Base-by-base conservation (phyloP, 371 early-diverging fungal genomes). In the Apophysomyces elegans region DNA sequence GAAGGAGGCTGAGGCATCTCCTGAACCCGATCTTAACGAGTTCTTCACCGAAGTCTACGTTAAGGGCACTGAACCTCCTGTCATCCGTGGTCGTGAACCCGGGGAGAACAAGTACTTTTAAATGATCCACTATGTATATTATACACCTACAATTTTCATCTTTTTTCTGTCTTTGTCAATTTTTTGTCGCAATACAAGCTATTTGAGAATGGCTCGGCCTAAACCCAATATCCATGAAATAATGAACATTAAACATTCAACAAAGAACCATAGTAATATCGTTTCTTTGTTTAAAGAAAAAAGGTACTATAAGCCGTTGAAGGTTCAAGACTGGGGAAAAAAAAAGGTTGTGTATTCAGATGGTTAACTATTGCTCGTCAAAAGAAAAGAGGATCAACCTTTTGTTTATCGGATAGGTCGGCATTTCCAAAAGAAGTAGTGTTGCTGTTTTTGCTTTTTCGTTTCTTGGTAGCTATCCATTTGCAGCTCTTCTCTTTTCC, bases 31-130 rank as follows among this genome's bases (percentile, higher is more conserved):
- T 44, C 56, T 88, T 14, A 56, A 69, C 12, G 89, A 92, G 70
- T 88, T 97, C 74, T 94, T 80, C 86, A 89, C 87, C 37, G 87
- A 96, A 59, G 85, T 99, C 70, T 97, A 97, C 81, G 84, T 80
- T 59, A 82, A 84, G 70, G 96, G 93, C 54, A 70, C 88, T 63
- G 93, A 91, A 63, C 90, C 92, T 35, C 70, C 82, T 26, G 77
- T 71, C 67, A 77, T 95, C 59, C 91, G 97, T 64, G 97, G 96
- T 57, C 87, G 92, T 74, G 90, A 88, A 59, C 86, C 90, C 56
- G 84, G 86, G 64, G 93, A 92, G 80, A 71, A 84, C 61, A 87
- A 91, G 75, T 68, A 83, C 71, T 90, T 50, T 21, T 50, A 50
- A 50, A 61, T 45, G 62, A 61, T 18, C 37, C 47, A 47, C 58